phyloP scores from a whole-genome alignment of 129 eudicot species.

The sunflower (Helianthus annuus) region HanXRQr2.0-SUNRISE NC_035433.2:141524705-141525204 shows the following conservation, averaged over 20 bases:
- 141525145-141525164: no score
- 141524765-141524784: constrained; percentile 32
- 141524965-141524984: constrained; percentile 35
- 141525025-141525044: constrained; percentile 54
- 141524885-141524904: constrained; percentile 38
- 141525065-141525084: constrained; percentile 29
- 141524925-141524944: constrained; percentile 28
- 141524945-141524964: constrained; percentile 41
- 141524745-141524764: constrained; percentile 35
- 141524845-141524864: constrained; percentile 52
- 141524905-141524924: constrained; percentile 35
- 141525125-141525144: neutral
- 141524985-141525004: constrained; percentile 36
- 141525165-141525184: no score
- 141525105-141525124: neutral
- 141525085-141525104: constrained; percentile 10
- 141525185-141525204: no score
- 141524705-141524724: constrained; percentile 49
- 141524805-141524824: no score
- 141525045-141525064: constrained; percentile 49
- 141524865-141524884: constrained; percentile 39
- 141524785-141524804: constrained; percentile 9
- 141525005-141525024: constrained; percentile 60
- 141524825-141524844: constrained; percentile 29
- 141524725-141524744: constrained; percentile 40